Evolutionary conservation across 805 yeast genomes (phyloP).

Genomic region (Lipomyces yamanashiensis): DNA sequence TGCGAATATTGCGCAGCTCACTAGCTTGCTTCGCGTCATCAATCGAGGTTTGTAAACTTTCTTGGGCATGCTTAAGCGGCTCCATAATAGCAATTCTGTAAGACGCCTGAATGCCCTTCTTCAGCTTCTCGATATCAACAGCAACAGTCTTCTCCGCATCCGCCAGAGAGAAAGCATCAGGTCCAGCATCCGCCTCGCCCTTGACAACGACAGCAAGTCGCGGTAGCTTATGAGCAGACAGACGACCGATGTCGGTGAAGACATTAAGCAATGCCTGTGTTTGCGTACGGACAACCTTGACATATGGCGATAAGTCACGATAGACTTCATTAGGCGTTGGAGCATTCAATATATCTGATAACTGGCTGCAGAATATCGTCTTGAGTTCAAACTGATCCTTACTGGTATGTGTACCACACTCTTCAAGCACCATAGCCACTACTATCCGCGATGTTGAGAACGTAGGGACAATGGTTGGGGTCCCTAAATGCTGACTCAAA

Average conservation of each 20-base stretch:
- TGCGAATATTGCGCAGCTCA: slow-evolving; percentile 53
- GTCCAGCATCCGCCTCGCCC: slow-evolving; percentile 93
- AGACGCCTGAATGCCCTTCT: slow-evolving; percentile 66
- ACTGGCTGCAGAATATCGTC: slow-evolving; percentile 3
- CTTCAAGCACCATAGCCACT: slow-evolving; percentile 70
- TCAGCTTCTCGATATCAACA: slow-evolving; percentile 68
- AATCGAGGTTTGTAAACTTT: slow-evolving; percentile 67
- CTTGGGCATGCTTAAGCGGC: slow-evolving; percentile 77
- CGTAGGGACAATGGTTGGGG: slow-evolving; percentile 46
- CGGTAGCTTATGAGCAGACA: slow-evolving; percentile 73
- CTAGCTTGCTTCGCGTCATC: slow-evolving; percentile 65
- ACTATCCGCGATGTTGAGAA: slow-evolving; percentile 83
- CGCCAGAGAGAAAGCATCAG: slow-evolving; percentile 83
- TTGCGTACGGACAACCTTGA: slow-evolving; percentile 83
- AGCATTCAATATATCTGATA: slow-evolving; percentile 20
- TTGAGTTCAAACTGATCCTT: slow-evolving; percentile 16
- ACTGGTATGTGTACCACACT: slow-evolving; percentile 46
- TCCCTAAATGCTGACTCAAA: slow-evolving; percentile 16
- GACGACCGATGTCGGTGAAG: slow-evolving; percentile 75
- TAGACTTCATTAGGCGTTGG: slow-evolving; percentile 53
- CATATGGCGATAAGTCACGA: slow-evolving; percentile 84
- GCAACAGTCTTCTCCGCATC: slow-evolving; percentile 72
- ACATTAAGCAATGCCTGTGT: slow-evolving; percentile 81
- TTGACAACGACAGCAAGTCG: slow-evolving; percentile 86
- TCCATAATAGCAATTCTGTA: slow-evolving; percentile 71